These are phyloP conservation scores for Axilococcus clingmanii DNA, from an alignment of 139 green algal genomes.

Conservation along the genomic window DNA sequence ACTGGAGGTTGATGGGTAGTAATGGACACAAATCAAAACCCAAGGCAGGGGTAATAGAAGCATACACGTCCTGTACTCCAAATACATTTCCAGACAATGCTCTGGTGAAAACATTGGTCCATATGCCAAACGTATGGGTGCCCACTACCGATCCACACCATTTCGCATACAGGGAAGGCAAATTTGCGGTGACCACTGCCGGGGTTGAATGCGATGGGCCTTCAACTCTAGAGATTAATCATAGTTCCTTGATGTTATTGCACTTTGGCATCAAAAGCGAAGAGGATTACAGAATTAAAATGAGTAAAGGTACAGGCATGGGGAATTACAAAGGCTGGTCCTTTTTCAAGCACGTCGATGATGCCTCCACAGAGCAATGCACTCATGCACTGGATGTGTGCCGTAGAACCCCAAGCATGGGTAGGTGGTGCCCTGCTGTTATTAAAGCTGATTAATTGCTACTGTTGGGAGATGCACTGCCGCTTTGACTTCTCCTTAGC, in stretches of 20 bases:
- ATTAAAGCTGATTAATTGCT: no score
- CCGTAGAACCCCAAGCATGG: background rate
- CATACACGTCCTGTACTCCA: constrained; percentile 2
- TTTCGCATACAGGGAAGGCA: constrained; percentile 10
- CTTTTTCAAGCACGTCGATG: constrained; percentile 10
- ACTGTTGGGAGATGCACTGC: no score
- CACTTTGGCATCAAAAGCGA: constrained; percentile 14
- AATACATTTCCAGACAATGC: background rate
- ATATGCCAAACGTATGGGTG: constrained; percentile 1
- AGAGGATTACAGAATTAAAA: constrained; percentile 13
- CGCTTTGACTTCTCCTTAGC: no score
- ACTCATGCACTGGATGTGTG: background rate
- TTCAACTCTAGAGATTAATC: background rate
- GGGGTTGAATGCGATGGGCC: background rate
- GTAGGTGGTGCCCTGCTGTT: background rate
- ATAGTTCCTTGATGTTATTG: constrained; percentile 2
- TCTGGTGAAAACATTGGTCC: constrained; percentile 14
- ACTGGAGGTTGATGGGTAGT: constrained; percentile 11
- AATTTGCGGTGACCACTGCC: constrained; percentile 5
- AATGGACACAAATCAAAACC: constrained; percentile 1
- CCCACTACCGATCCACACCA: constrained; percentile 17
- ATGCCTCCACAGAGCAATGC: constrained; percentile 1
- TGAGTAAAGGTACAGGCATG: constrained; percentile 13
- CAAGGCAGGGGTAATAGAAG: background rate
- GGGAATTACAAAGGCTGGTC: constrained; percentile 13